Evolutionary conservation across 768 basidiomycete species (phyloP), one percentile per base, ranked within the genome.

Genomic region (Hirschioporus abietinus): DNA sequence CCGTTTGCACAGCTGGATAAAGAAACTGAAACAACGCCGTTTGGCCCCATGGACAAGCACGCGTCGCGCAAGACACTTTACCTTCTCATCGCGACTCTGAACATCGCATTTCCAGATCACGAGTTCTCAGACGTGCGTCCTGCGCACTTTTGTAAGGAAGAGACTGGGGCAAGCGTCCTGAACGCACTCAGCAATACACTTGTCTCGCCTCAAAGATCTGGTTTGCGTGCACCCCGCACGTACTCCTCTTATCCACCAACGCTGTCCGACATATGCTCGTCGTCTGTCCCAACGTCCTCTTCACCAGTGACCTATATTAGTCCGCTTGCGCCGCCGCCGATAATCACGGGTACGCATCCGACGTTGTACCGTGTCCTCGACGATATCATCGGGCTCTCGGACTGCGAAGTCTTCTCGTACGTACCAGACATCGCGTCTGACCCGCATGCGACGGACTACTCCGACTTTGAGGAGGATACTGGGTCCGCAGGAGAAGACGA

Each of bases 321-420:
- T 73, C 91, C 88, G n/a, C 81, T 85, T 65, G 85, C 87, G 0
- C 89, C 90, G 24, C 87, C 92, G 15, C 83, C 84, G 67, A 89
- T 90, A 71, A 83, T 91, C 66, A 85, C 90, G 0, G 91, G 92
- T 68, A 95, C 93, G 18, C 93, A 97, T 77, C 94, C 96, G 0
- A 85, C 90, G 63, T 82, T 99, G 27, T 95, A 92, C 77, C 89
- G 90, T 67, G 84, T 92, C 66, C 86, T 99, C 60, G 89, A 95
- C 83, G 90, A 95, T 59, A 91, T 92, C 72, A 92, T 99, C 70
- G 90, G 91, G 25, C 83, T 99, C 25, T 79, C 86, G 57, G 95
- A 98, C 68, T 97, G 94, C 81, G 96, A 98, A 74, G 95, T 98
- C 67, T 99, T 90, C 78, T 92, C 93, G 1, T 99, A 95, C 81